Evolutionary conservation across 345 rosid genomes (phyloP).

Genomic region (Citrus unshiu): DNA sequence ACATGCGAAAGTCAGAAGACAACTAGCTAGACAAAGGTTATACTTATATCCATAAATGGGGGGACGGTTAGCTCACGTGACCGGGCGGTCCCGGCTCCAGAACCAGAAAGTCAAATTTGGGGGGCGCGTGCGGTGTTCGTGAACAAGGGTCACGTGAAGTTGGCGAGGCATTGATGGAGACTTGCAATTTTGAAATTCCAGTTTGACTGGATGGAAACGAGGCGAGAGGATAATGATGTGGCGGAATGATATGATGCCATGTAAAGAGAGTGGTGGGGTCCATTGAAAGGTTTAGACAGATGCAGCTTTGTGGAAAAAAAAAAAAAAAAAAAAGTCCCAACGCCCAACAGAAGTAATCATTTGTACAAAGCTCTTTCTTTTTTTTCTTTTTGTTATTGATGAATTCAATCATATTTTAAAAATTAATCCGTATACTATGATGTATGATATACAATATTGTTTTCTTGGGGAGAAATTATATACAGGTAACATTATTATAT

Average conservation of each 20-base stretch:
- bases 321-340: background rate
- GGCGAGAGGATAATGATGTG: background rate
- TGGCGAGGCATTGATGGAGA: background rate
- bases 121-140: background rate
- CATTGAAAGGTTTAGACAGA: no score
- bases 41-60: no score
- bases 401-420: no score
- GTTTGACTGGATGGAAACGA: background rate
- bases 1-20: no score
- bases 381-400: no score
- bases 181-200: background rate
- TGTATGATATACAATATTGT: no score
- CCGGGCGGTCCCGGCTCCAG: no score
- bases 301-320: background rate
- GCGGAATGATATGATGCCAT: background rate
- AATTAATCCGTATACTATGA: no score
- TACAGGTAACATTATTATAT: no score
- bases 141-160: conserved; percentile 2
- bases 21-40: no score
- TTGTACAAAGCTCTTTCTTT: background rate
- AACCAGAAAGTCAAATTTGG: background rate
- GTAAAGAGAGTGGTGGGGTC: background rate
- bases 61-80: no score
- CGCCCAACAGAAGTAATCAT: conserved; percentile 16
- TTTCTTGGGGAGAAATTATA: background rate